phyloP scores from a whole-genome alignment of 441 rosid species.

The Pelargonium cotyledonis region DNA sequence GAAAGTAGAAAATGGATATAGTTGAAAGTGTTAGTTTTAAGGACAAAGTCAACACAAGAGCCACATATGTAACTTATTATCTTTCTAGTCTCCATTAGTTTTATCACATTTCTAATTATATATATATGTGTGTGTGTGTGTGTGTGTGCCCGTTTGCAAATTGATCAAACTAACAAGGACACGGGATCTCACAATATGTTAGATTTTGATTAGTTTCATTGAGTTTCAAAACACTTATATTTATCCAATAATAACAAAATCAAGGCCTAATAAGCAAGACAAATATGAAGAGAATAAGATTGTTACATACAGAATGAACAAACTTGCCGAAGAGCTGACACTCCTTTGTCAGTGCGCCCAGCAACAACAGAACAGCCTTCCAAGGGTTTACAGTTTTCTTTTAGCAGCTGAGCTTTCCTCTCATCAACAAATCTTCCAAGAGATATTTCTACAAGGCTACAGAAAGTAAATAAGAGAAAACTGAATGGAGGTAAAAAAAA shows the following conservation, averaged over 20 bases:
- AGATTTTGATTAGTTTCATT: neutral
- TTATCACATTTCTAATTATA: too few species aligned
- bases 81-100: too few species aligned
- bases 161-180: too few species aligned
- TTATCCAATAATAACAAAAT: neutral
- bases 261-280: neutral
- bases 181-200: neutral
- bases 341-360: constrained; percentile 97
- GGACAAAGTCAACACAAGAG: too few species aligned
- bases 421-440: constrained; percentile 89
- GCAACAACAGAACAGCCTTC: constrained; percentile 85
- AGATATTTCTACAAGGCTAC: constrained; percentile 67
- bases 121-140: too few species aligned
- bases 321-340: constrained; percentile 87
- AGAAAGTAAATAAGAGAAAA: constrained; percentile 12
- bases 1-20: too few species aligned
- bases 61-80: too few species aligned
- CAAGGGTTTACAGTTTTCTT: constrained; percentile 61
- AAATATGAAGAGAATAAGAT: constrained; percentile 11
- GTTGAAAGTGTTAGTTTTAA: too few species aligned
- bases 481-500: neutral
- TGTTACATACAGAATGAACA: constrained; percentile 88
- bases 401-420: constrained; percentile 72
- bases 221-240: neutral
- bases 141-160: too few species aligned